Evolutionary conservation across 176 grass and related monocot species (phyloP), one percentile per base, ranked within the genome.

Genomic region (Triticum urartu): DNA sequence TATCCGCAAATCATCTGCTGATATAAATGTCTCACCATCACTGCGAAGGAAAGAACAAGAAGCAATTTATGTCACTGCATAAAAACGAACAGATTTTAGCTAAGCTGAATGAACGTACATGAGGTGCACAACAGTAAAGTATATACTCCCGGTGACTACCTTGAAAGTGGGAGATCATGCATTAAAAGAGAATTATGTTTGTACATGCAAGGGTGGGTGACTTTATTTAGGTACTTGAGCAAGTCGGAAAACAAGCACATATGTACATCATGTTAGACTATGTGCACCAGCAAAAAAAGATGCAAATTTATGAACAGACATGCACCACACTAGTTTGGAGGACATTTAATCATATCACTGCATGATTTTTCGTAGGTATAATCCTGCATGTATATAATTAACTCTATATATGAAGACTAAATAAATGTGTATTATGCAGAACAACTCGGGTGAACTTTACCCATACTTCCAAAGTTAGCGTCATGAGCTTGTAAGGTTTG

Each of bases 1-100:
- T 89, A 97, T 91, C 32, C 95, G 90, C 78, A 97, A 94, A 88
- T 97, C 92, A 62, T 97, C 95, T 70, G 95, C 92, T 75, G 95
- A 97, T 90, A 97, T 92, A 88, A 94, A 97, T 72, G 95, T 97
- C 64, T 97, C 95, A 24, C 86, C 90, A 75, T 97, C 92, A 25
- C 92, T 93, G 88, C 47, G 5, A 60, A 81, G 65, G 83, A 76
- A 63, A 42, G 50, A 52, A 85, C 11, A 77, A 3, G 33, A 67
- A 90, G 30, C 24, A 88, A 75, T 77, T 70, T 68, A 73, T 17
- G 14, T 90, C 40, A 88, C 64, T 88, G 90, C 12, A 92, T 73
- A 82, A 84, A 80, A 58, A 93, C 64, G 25, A 32, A 50, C 35
- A 83, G 17, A 3, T 22, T 77, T 40, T 8, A 89, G 48, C 52